A percentile compares a stretch with the other conserved stretches of the same genome.
Evolutionary conservation across 1,139 yeast species (phyloP).

Genomic region (Diutina neorugosa): DNA sequence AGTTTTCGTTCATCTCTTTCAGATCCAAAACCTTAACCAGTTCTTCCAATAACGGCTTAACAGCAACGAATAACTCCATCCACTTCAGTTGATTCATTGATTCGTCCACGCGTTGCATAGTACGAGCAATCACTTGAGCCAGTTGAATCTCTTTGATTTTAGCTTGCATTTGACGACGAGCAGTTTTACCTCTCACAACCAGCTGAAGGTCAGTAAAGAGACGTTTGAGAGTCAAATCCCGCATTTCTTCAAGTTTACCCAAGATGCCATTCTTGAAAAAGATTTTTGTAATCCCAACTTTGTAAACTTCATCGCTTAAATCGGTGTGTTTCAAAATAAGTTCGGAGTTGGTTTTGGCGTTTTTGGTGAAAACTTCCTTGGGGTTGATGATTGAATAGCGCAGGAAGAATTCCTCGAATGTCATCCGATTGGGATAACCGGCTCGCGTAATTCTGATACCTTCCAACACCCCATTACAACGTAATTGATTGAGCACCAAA

Average conservation of each 20-base stretch:
- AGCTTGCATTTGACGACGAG: slow-evolving; percentile 39
- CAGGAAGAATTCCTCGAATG: slow-evolving; percentile 66
- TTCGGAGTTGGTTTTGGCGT: slow-evolving; percentile 54
- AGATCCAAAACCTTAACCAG: slow-evolving; percentile 46
- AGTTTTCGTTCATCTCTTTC: slow-evolving; percentile 41
- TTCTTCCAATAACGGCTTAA: slow-evolving; percentile 70
- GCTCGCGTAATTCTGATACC: slow-evolving; percentile 96
- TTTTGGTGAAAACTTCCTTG: slow-evolving; percentile 34
- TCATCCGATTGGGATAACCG: slow-evolving; percentile 89
- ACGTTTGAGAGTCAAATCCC: slow-evolving; percentile 51
- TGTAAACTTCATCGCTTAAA: slow-evolving; percentile 54
- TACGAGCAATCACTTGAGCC: slow-evolving; percentile 53
- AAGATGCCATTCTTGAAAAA: slow-evolving; percentile 92
- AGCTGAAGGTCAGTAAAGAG: slow-evolving; percentile 58
- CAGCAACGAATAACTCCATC: slow-evolving; percentile 60
- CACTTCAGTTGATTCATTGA: slow-evolving; percentile 42
- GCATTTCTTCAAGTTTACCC: slow-evolving; percentile 70
- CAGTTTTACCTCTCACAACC: slow-evolving; percentile 48
- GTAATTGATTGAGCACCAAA: slow-evolving; percentile 74
- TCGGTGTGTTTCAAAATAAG: slow-evolving; percentile 48
- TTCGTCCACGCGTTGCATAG: slow-evolving; percentile 40
- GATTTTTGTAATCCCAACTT: slow-evolving; percentile 75
- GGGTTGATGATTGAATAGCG: slow-evolving; percentile 59
- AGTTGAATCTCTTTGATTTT: slow-evolving; percentile 57
- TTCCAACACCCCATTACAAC: slow-evolving; percentile 96